Conservation (phyloP, 768 basidiomycete genomes). For the Leucosporidium yakuticum region DNA sequence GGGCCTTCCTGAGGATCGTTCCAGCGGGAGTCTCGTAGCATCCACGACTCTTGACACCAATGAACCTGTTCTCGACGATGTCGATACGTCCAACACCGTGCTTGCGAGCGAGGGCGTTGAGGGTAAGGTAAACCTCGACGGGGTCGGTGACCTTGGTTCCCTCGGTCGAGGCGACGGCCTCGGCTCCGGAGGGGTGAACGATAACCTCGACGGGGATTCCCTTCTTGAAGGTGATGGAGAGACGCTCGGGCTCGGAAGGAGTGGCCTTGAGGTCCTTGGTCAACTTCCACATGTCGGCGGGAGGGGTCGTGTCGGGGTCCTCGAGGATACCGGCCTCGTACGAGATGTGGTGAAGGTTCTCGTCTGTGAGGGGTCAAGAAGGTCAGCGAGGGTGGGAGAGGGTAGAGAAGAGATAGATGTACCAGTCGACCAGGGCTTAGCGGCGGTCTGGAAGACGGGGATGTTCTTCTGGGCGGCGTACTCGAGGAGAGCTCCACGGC, state of each 20-base stretch:
- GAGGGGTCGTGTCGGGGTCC: conserved; percentile 89
- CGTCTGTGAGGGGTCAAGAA: conserved; percentile 51
- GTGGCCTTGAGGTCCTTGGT: conserved; percentile 76
- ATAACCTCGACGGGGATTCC: conserved; percentile 83
- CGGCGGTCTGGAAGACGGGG: conserved; percentile 86
- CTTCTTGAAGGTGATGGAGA: conserved; percentile 75
- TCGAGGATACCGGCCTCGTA: conserved; percentile 99
- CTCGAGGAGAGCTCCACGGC: conserved; percentile 83
- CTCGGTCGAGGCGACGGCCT: conserved; percentile 28
- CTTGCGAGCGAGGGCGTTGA: conserved; percentile 86
- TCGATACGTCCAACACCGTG: conserved; percentile 97
- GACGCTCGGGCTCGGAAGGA: conserved; percentile 67
- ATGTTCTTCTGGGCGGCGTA: conserved; percentile 83
- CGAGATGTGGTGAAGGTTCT: conserved; percentile 99
- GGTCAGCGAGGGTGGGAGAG: not conserved
- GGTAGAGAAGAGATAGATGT: conserved; percentile 14
- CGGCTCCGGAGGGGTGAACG: conserved; percentile 43
- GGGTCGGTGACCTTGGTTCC: conserved; percentile 71
- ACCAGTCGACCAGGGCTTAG: conserved; percentile 96
- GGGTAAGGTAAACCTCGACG: conserved; percentile 84
- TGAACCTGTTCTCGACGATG: conserved; percentile 99
- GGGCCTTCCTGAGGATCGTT: conserved; percentile 88
- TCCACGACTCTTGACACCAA: conserved; percentile 98
- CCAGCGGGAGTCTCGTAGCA: conserved; percentile 98
- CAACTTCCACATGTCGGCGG: conserved; percentile 98